phyloP scores from a whole-genome alignment of 768 basidiomycete species.

The Suillus occidentalis region DNA sequence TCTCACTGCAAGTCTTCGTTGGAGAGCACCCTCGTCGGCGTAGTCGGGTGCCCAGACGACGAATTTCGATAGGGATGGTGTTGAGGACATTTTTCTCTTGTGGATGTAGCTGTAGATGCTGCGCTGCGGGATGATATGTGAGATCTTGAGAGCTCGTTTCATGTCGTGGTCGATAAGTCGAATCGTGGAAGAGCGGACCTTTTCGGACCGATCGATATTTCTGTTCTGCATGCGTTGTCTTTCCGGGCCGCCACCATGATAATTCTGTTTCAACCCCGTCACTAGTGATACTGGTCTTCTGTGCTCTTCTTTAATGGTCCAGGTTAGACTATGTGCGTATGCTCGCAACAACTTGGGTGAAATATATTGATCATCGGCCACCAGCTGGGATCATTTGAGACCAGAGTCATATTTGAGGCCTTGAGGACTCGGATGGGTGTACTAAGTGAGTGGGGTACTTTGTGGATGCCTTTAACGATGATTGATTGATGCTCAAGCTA shows the following conservation, averaged over 20 bases:
- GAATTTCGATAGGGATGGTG: constrained; percentile 33
- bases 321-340: no score
- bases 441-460: neutral
- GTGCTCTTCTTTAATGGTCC: no score
- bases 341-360: no score
- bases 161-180: neutral
- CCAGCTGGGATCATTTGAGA: neutral
- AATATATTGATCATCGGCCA: neutral
- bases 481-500: neutral
- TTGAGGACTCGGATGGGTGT: neutral
- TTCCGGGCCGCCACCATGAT: neutral
- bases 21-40: constrained; percentile 53
- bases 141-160: neutral
- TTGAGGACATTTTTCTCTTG: constrained; percentile 18
- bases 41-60: constrained; percentile 69
- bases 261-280: neutral
- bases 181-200: constrained; percentile 2
- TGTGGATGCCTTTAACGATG: neutral
- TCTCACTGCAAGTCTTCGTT: constrained; percentile 54
- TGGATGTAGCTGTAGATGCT: neutral
- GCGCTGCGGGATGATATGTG: neutral
- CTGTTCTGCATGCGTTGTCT: no score
- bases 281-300: no score
- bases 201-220: neutral
- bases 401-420: neutral